Base-by-base conservation (phyloP, 345 rosid genomes). In the Passiflora organensis region DNA sequence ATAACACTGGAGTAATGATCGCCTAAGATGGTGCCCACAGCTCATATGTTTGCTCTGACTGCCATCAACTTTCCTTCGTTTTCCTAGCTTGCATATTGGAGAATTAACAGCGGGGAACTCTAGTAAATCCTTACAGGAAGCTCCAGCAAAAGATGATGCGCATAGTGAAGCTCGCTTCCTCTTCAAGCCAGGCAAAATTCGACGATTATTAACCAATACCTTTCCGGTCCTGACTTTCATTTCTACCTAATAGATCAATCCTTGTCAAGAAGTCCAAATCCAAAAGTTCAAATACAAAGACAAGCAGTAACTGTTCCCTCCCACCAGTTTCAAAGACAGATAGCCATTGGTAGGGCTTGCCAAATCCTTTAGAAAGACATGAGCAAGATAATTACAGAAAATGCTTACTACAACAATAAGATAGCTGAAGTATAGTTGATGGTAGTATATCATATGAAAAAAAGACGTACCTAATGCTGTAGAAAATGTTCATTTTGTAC, bases 1-100 rank as follows among this genome's bases (percentile, higher is more conserved):
- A 69, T 89, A 94, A 65, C 77, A 83, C 47, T 61, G 76, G 53
- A 75, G 74, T 36, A 80, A 45, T 17, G 93, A 79, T 67, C 74
- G 80, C 53, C 73, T 74, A 19, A 18, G 56, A 50, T 10, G 41
- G 22, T 43, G 13, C 48, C 63, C 48, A 51, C 55, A 70, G 58
- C 58, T 56, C 38, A 25, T 32, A 62, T 59, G 36, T 58, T 68
- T 66, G 46, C 74, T 70, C 43, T 39, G 39, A 54, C 57, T 62
- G 37, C 66, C 75, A 46, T 61, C 74, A 19, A 80, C 14, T 61
- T 73, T 81, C 53, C 83, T 80, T 25, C 89, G 80, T 62, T 86
- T 88, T 4, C 72, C 74, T 50, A 25, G 64, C 63, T 60, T 63
- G 20, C 58, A 71, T 5, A 55, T 21, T 38, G 66, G 60, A 2